Base-by-base conservation (phyloP, 2,329 filamentous ascomycete genomes). In the Chaetomium sp. region DNA sequence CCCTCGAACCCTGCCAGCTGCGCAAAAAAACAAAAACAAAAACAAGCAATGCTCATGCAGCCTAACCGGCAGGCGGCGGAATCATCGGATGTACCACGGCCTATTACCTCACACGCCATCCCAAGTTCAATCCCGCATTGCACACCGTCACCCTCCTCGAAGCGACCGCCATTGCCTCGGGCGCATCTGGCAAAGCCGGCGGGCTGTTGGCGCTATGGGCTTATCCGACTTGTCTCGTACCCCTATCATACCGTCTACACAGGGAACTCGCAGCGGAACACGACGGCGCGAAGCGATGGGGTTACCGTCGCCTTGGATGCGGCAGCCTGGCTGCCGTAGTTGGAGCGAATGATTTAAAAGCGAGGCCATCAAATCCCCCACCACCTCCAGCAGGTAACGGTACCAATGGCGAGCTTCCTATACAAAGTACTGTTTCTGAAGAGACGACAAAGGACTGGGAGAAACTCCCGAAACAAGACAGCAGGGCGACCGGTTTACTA, bases 181-280 rank as follows among this genome's bases (percentile, higher is more conserved):
- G 91, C 27, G 94, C 95, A 45, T 97, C 93, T 9, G 95, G 95
- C 49, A 98, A 97, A 79, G 94, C 95, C 0, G 95, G 95, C 19
- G 95, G 95, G 1, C 82, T 99, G 4, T 83, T 99, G 25, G 95
- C 89, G 0, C 81, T 93, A 19, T 98, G 94, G 93, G 95, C 94
- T 0, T 97, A 97, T 74, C 95, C 95, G 0, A 82, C 81, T 64
- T 89, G 86, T 72, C 87, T 98, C 47, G 94, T 97, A 0, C 91
- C 91, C 0, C 81, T 98, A 50, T 96, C 91, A 64, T 98, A 93
- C 77, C 84, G 83, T 56, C 82, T 98, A 19, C 95, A 98, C 73
- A 85, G 87, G 38, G 87, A 97, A 72, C 82, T 99, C 13, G 91
- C 94, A n/a, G 84, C 87, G 4, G 89, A 96, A 76, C 91, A 98